Conservation (phyloP, 2,329 filamentous ascomycete genomes). For the Hirsutella thompsonii region DNA sequence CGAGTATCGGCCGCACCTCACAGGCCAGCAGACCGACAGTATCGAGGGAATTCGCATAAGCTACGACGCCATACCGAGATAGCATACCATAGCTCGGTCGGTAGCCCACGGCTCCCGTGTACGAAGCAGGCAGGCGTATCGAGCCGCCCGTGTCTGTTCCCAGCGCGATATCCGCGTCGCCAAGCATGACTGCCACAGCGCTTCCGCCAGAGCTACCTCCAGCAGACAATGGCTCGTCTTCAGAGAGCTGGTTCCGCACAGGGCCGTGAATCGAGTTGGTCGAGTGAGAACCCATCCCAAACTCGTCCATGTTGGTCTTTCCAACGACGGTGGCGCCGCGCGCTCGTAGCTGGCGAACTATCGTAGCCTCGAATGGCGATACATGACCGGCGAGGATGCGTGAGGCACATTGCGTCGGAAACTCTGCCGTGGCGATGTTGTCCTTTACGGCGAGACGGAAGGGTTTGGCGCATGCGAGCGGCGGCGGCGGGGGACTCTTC, state of each 20-base stretch:
- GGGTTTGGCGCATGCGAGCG: conserved; percentile 10
- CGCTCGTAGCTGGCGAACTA: conserved; percentile 54
- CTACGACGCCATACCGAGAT: conserved; percentile 74
- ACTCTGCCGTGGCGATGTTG: conserved; percentile 54
- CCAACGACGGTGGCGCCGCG: conserved; percentile 53
- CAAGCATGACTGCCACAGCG: conserved; percentile 65
- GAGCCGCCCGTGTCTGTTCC: conserved; percentile 93
- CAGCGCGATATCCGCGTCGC: conserved; percentile 49
- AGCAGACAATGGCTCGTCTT: conserved; percentile 41
- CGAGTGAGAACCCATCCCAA: conserved; percentile 88
- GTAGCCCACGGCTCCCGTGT: conserved; percentile 71
- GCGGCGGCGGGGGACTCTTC: conserved; percentile 3
- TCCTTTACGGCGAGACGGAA: conserved; percentile 57
- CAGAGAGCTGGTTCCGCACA: conserved; percentile 39
- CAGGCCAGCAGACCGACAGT: conserved; percentile 68
- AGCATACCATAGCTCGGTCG: conserved; percentile 87
- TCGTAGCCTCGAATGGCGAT: conserved; percentile 73
- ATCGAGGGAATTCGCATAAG: conserved; percentile 86
- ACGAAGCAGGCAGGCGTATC: conserved; percentile 76
- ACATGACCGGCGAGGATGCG: conserved; percentile 54
- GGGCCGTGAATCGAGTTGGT: conserved; percentile 54
- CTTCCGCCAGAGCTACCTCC: conserved; percentile 92
- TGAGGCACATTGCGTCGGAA: conserved; percentile 78
- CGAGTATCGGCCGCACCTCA: conserved; percentile 35
- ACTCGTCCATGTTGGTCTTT: conserved; percentile 92